Evolutionary conservation across 73 alveolate genomes (phyloP).

Genomic region (Paramecium sonneborni): DNA sequence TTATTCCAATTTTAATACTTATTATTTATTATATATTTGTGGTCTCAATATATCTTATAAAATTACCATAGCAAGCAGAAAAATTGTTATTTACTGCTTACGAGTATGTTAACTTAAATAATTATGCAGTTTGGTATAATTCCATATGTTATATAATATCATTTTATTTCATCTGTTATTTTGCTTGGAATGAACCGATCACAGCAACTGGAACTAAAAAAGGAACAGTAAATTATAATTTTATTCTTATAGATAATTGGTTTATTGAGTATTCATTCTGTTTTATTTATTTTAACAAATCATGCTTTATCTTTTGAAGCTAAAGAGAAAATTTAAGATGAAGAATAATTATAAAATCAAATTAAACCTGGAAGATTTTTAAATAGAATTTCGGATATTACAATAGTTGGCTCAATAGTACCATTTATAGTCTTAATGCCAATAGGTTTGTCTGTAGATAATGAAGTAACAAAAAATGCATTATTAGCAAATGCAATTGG

Average conservation of each 20-base stretch:
- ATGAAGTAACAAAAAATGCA: background rate
- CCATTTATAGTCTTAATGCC: background rate
- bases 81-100: background rate
- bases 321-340: background rate
- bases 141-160: background rate
- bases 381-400: background rate
- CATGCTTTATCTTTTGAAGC: background rate
- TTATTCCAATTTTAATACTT: background rate
- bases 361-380: background rate
- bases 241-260: background rate
- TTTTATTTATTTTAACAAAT: background rate
- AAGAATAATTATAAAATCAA: background rate
- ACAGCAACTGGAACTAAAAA: conserved; percentile 22
- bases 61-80: background rate
- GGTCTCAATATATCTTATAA: background rate
- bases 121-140: conserved; percentile 13
- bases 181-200: conserved; percentile 14
- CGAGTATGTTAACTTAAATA: background rate
- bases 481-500: conserved; percentile 10
- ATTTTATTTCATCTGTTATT: conserved; percentile 2
- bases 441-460: background rate
- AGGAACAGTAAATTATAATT: background rate
- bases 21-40: background rate
- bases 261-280: background rate
- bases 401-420: background rate